A percentile compares a stretch with the other conserved stretches of the same genome.
These are phyloP conservation scores for Rubus idaeus DNA, from an alignment of 306 rosid genomes.

Conservation along the genomic window DNA sequence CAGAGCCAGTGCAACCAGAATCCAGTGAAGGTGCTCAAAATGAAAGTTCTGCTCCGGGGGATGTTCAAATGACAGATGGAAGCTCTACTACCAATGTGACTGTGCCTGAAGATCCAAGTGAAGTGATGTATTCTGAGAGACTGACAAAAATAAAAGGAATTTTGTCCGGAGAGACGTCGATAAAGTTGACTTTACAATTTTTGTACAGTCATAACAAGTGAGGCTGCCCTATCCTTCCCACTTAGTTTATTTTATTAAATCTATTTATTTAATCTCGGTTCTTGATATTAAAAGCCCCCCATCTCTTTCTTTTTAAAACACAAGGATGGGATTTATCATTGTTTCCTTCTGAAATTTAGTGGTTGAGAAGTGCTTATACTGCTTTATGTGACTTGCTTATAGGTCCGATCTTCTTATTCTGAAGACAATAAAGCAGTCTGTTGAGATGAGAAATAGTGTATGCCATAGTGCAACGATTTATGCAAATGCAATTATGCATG, in stretches of 20 bases:
- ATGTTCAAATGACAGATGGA: constrained; percentile 81
- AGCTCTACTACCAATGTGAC: constrained; percentile 39
- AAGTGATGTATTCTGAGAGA: constrained; percentile 75
- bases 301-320: no score
- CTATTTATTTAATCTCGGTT: no score
- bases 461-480: constrained; percentile 97
- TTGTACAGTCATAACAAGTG: constrained; percentile 97
- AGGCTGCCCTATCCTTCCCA: constrained; percentile 34
- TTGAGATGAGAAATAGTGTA: constrained; percentile 97
- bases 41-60: constrained; percentile 60
- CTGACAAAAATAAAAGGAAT: constrained; percentile 81
- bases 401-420: constrained; percentile 96
- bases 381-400: constrained; percentile 31
- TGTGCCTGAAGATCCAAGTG: constrained; percentile 73
- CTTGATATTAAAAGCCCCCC: no score
- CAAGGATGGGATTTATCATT: not conserved
- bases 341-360: constrained; percentile 10
- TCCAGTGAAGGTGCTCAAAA: constrained; percentile 50
- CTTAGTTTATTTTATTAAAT: constrained; percentile 13
- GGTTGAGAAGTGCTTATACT: constrained; percentile 24
- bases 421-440: constrained; percentile 96
- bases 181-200: constrained; percentile 87
- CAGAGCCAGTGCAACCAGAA: constrained; percentile 52
- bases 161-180: constrained; percentile 91
- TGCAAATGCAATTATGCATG: constrained; percentile 97